Evolutionary conservation across 2,329 filamentous ascomycete genomes (phyloP), one percentile per base, ranked within the genome.

Genomic region (Apiospora aurea): DNA sequence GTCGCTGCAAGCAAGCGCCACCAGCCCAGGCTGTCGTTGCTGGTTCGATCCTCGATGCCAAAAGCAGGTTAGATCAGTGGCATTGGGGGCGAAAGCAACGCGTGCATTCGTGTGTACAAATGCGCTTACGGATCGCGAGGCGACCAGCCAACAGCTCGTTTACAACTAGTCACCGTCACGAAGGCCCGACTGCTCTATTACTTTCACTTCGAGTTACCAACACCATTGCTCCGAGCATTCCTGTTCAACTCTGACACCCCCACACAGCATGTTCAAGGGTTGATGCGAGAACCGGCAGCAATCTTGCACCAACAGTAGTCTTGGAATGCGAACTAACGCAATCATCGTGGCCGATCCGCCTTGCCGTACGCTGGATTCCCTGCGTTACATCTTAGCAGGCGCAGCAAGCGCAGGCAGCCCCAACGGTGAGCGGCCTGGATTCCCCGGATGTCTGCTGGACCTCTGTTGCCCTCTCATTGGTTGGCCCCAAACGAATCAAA

Each of bases 11-110:
- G 29, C 53, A 34, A 61, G 53, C 53, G 53, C 53, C 53, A 61
- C 29, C 53, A 29, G 53, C 29, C 26, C 29, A 61, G 53, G 26
- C 29, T 61, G 29, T 61, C 29, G 29, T 21, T 21, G 57, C 34
- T 38, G n/a, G 10, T 64, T n/a, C 57, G 18, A 64, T 21, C 11
- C 10, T 10, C 10, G 11, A 41, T 41, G 18, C 53, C 29, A 61
- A 38, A 61, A 38, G 53, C 7, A 38, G 34, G 34, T 38, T n/a
- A 64, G 34, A 41, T 64, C 34, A 34, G 29, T 61, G 29, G 29
- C 21, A 61, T 61, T 61, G 53, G 53, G 53, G 53, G 29, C 53
- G 53, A 34, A 61, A 61, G 53, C 29, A 61, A 61, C 53, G 29
- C 26, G 16, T 53, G 51, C 51, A 61, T 34, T 29, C 51, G 4